phyloP scores from a whole-genome alignment of 352 stramenopile genomes.

The Phytophthora melonis region DNA sequence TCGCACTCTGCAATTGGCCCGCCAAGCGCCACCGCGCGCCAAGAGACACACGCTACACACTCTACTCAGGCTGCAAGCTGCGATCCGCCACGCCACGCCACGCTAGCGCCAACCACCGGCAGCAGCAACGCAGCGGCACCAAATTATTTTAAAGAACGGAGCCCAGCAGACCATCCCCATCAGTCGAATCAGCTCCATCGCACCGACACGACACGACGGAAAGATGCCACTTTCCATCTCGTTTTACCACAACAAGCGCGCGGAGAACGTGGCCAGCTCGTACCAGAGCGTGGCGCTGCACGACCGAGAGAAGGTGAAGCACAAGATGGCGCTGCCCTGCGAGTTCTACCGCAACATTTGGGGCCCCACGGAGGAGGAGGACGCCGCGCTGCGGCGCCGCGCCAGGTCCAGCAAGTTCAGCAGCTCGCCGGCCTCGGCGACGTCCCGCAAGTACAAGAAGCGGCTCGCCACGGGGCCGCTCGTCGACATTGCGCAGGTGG shows the following conservation, averaged over 20 bases:
- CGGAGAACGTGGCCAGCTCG: constrained; percentile 25
- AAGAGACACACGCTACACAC: constrained; percentile 18
- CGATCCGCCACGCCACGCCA: constrained; percentile 19
- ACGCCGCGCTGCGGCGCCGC: constrained; percentile 28
- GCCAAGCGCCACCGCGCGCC: constrained; percentile 31
- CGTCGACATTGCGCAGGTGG: constrained; percentile 80
- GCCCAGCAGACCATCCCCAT: background rate
- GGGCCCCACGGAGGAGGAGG: constrained; percentile 43
- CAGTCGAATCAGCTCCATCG: constrained; percentile 1
- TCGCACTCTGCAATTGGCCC: constrained; percentile 40
- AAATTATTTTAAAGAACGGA: constrained; percentile 19
- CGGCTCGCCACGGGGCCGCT: constrained; percentile 46
- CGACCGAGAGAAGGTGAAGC: constrained; percentile 43
- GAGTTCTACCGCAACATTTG: constrained; percentile 79
- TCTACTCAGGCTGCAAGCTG: constrained; percentile 7
- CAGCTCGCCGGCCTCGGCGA: constrained; percentile 26
- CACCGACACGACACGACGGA: background rate
- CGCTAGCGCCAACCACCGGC: constrained; percentile 13
- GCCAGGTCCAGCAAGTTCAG: constrained; percentile 32
- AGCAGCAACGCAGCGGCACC: background rate
- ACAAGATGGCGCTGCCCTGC: constrained; percentile 48
- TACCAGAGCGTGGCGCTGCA: constrained; percentile 50
- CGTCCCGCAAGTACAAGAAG: constrained; percentile 47
- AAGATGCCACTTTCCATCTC: constrained; percentile 58
- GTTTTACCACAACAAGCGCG: constrained; percentile 53